Evolutionary conservation across 75 land plant genomes (phyloP).

Genomic region (Pinus albicaulis): DNA sequence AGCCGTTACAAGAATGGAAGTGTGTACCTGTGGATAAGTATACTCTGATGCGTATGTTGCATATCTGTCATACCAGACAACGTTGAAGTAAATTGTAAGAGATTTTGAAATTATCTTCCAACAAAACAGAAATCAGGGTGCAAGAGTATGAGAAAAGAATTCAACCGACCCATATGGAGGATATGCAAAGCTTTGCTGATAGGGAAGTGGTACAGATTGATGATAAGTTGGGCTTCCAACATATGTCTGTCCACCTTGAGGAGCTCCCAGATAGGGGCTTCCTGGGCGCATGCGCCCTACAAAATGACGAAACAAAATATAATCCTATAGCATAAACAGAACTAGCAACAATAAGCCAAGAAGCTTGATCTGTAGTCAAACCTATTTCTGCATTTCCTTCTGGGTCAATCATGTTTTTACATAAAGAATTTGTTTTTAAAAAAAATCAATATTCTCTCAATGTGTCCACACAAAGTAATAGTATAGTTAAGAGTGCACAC

Average conservation of each 20-base stretch:
- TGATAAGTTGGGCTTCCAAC: slow-evolving; percentile 51
- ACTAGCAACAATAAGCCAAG: neutral
- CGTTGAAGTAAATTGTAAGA: slow-evolving; percentile 2
- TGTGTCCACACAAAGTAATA: neutral
- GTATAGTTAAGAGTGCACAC: neutral
- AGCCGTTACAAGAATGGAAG: slow-evolving; percentile 3
- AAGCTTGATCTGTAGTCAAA: neutral
- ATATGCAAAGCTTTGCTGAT: slow-evolving; percentile 55
- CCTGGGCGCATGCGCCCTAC: slow-evolving; percentile 50
- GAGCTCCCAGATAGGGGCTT: slow-evolving; percentile 31
- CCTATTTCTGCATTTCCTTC: neutral
- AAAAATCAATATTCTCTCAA: neutral
- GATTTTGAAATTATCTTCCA: neutral
- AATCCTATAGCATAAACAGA: neutral
- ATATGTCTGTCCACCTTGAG: slow-evolving; percentile 40
- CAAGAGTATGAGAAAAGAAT: slow-evolving; percentile 4
- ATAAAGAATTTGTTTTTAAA: neutral
- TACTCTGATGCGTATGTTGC: slow-evolving; percentile 25
- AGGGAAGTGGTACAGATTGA: slow-evolving; percentile 45
- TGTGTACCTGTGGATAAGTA: slow-evolving; percentile 35
- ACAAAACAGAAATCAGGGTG: neutral
- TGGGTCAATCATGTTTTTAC: neutral
- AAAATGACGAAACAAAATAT: neutral
- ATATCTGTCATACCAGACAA: slow-evolving; percentile 41
- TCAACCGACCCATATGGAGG: slow-evolving; percentile 55